phyloP scores from a whole-genome alignment of 1,139 yeast species.

The Yarrowia galli region DNA sequence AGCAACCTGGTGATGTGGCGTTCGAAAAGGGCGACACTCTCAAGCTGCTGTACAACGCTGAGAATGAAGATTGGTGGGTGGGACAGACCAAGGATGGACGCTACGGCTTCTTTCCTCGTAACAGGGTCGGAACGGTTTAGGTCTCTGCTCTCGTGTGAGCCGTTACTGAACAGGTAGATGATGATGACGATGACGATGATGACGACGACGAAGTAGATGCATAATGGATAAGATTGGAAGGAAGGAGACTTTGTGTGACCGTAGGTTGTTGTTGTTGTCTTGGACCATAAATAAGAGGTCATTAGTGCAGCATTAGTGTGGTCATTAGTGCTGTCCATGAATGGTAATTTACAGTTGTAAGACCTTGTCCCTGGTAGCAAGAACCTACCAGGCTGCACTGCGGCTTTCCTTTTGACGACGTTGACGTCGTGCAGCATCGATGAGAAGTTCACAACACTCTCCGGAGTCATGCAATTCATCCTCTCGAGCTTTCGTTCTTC shows the following conservation, averaged over 20 bases:
- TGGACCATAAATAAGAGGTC: background rate
- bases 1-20: constrained; percentile 59
- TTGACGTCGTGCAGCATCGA: too few species aligned
- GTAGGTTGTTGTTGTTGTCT: background rate
- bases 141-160: background rate
- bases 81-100: constrained; percentile 58
- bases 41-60: constrained; percentile 53
- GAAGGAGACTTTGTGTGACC: background rate
- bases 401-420: background rate
- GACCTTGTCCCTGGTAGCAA: background rate
- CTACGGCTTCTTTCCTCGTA: constrained; percentile 63
- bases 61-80: constrained; percentile 65
- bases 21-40: constrained; percentile 61
- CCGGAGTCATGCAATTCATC: background rate
- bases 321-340: background rate
- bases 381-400: background rate
- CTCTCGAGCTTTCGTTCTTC: too few species aligned
- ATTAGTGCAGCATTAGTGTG: background rate
- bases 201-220: constrained; percentile 15
- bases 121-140: constrained; percentile 43
- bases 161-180: too few species aligned
- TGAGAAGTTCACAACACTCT: too few species aligned
- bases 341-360: background rate
- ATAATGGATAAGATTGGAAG: background rate
- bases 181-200: background rate